phyloP scores from a whole-genome alignment of 2,329 filamentous ascomycete species.

The Dothideomycetes sp. region DNA sequence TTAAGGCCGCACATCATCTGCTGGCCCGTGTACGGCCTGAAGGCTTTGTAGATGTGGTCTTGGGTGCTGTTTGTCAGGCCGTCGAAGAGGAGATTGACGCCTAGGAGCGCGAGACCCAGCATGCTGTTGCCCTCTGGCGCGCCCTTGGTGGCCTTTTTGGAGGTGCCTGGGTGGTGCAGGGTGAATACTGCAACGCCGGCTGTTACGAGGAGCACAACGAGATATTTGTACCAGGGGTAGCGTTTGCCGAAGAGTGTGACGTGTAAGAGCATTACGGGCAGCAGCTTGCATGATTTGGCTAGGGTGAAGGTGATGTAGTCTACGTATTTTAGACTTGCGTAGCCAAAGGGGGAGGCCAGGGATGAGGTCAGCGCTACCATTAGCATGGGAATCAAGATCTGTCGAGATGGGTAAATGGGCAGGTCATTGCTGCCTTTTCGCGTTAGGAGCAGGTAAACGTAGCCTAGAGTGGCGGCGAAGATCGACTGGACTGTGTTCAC shows the following conservation, averaged over 20 bases:
- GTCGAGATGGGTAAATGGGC: constrained; percentile 63
- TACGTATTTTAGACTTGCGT: constrained; percentile 82
- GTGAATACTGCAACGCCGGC: constrained; percentile 92
- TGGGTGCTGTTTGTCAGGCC: constrained; percentile 94
- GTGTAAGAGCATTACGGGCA: constrained; percentile 97
- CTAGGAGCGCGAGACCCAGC: constrained; percentile 75
- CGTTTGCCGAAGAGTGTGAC: constrained; percentile 78
- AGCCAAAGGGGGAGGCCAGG: constrained; percentile 89
- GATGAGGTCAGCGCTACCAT: constrained; percentile 81
- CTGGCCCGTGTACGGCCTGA: constrained; percentile 72
- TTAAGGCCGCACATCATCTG: constrained; percentile 99
- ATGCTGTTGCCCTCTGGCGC: constrained; percentile 44
- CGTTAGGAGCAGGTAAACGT: constrained; percentile 61
- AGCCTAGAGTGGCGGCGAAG: constrained; percentile 75
- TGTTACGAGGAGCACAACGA: constrained; percentile 83
- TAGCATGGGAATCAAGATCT: constrained; percentile 66
- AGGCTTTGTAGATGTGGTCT: constrained; percentile 76
- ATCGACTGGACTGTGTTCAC: constrained; percentile 91
- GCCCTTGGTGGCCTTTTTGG: constrained; percentile 25
- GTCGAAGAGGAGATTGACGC: constrained; percentile 87
- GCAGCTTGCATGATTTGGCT: constrained; percentile 93
- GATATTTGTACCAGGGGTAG: constrained; percentile 94
- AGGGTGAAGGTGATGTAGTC: constrained; percentile 98
- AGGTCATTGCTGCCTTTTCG: constrained; percentile 33
- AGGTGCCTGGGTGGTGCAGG: constrained; percentile 61